Percentiles rank a stretch among this genome's conserved stretches.
phyloP scores from a whole-genome alignment of 495 filamentous ascomycete species.

The Xylaria sp. region DNA sequence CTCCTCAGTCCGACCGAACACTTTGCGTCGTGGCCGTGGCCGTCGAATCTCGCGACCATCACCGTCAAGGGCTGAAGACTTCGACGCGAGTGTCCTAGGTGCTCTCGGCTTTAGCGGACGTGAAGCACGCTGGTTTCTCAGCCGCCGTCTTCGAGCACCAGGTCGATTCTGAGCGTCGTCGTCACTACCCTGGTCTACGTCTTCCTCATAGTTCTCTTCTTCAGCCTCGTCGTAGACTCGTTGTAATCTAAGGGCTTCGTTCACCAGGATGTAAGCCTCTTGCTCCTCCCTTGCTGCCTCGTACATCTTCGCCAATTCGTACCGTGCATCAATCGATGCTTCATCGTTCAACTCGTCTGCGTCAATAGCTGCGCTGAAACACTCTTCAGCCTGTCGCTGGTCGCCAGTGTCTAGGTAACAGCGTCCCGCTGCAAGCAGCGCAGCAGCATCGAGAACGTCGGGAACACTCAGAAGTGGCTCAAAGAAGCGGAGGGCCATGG shows the following conservation, averaged over 20 bases:
- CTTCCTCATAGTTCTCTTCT: constrained; percentile 51
- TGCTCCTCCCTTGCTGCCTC: constrained; percentile 71
- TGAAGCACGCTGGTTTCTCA: constrained; percentile 24
- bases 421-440: constrained; percentile 73
- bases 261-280: constrained; percentile 75
- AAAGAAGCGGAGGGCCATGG: constrained; percentile 78
- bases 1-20: constrained; percentile 41
- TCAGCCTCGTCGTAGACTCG: constrained; percentile 49
- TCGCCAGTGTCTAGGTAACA: constrained; percentile 72
- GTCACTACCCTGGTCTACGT: constrained; percentile 29
- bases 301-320: constrained; percentile 80
- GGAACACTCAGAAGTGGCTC: constrained; percentile 66
- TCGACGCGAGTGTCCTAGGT: not conserved
- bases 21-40: constrained; percentile 30
- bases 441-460: constrained; percentile 64
- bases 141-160: constrained; percentile 7
- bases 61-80: not conserved
- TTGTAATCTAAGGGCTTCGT: constrained; percentile 72
- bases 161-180: constrained; percentile 19
- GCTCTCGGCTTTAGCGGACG: constrained; percentile 25
- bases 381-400: constrained; percentile 72
- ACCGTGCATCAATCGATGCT: constrained; percentile 61
- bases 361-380: constrained; percentile 73
- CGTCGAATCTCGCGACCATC: constrained; percentile 12
- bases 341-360: constrained; percentile 72